Evolutionary conservation across 2,329 filamentous ascomycete genomes (phyloP), one percentile per base, ranked within the genome.

Genomic region (Fusarium oxysporum): DNA sequence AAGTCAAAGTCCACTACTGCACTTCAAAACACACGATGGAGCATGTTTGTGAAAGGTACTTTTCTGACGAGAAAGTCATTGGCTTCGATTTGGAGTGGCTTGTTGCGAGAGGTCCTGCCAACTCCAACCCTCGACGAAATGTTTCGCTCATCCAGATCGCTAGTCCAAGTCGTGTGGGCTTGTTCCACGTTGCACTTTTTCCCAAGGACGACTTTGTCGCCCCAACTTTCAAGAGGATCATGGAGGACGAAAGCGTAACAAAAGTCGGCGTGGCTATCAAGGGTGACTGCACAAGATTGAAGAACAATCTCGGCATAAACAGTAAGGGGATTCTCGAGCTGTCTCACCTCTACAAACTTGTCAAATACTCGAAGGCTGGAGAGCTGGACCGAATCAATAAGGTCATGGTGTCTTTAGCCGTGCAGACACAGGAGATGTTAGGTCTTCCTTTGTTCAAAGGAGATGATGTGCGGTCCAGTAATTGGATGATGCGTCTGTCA

Each of bases 31-130:
- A 89, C 40, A 89, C 88, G 6, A 92, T 92, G 23, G 94, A 98
- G 79, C 82, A 84, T 10, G 87, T 93, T 12, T 85, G 90, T 65
- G 81, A 89, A 66, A 81, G 88, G 64, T 86, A 92, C 64, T 97
- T 98, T 74, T 78, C 91, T 43, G 74, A 87, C 32, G 90, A 96
- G 77, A 85, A 89, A 43, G 82, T 97, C 5, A 80, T 98, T n/a
- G 95, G 95, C 0, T 94, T 98, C 69, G 95, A 98, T 77, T 87
- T 98, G 70, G 96, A 98, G 83, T 98, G 96, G 95, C 86, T 90
- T 58, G 72, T 85, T 3, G 83, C 87, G 10, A 86, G 89, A 1
- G 83, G 78, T 10, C 85, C 80, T 25, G 76, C 72, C 12, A 66
- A 17, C 30, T 80, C 86, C 5, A 85, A 86, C 6, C 82, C 91